Evolutionary conservation across 2,329 filamentous ascomycete species (phyloP).

Genomic region (Pyrenophora tritici-repentis): DNA sequence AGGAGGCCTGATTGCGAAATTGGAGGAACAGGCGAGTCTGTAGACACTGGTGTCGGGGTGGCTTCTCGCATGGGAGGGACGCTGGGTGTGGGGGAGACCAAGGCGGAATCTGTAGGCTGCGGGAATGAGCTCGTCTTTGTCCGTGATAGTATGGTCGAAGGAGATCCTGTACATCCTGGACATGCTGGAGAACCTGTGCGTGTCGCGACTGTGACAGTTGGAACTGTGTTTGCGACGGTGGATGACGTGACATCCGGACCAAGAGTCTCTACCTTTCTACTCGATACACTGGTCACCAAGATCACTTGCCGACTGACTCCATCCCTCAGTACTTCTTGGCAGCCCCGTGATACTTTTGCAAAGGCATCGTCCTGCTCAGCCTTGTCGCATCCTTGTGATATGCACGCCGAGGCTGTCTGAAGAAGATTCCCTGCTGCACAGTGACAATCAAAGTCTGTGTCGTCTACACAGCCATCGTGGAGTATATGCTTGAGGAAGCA

Average conservation of each 20-base stretch:
- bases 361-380: constrained; percentile 11
- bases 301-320: neutral
- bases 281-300: too few relatives aligned
- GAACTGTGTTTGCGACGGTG: neutral
- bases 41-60: constrained; percentile 7
- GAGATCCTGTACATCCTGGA: too few relatives aligned
- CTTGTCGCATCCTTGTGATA: constrained; percentile 15
- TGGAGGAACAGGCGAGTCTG: constrained; percentile 17
- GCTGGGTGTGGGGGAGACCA: too few relatives aligned
- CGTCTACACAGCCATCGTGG: constrained; percentile 21
- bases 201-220: neutral
- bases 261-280: neutral
- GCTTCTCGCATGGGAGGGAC: neutral
- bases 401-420: constrained; percentile 12
- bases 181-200: too few relatives aligned
- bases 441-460: constrained; percentile 29
- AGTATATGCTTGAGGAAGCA: constrained; percentile 25
- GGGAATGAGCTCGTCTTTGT: too few relatives aligned
- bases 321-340: neutral
- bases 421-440: constrained; percentile 17
- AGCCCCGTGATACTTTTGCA: constrained; percentile 3
- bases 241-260: too few relatives aligned
- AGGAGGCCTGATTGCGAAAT: constrained; percentile 15
- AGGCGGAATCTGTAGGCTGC: too few relatives aligned
- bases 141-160: too few relatives aligned